Percentiles rank a stretch among this genome's conserved stretches.
Evolutionary conservation across 495 filamentous ascomycete species (phyloP).

Genomic region (Delitschia confertaspora): DNA sequence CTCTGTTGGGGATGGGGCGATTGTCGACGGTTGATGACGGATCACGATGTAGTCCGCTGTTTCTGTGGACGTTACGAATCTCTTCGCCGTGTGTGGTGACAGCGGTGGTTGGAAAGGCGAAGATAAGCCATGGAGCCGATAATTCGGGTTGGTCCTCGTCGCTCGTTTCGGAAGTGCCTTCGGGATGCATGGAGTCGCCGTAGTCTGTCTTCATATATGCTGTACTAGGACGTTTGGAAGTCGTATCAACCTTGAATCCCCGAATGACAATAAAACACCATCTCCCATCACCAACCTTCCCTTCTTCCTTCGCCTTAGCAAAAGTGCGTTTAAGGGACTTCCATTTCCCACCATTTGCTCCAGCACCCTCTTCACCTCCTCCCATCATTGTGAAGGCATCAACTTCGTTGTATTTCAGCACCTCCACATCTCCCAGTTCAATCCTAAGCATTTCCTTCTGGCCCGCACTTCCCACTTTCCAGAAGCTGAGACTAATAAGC

Average conservation of each 20-base stretch:
- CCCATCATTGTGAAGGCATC: conserved; percentile 2
- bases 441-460: conserved; percentile 3
- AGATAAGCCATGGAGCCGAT: background rate
- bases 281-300: background rate
- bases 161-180: background rate
- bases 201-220: too few species aligned
- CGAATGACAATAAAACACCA: background rate
- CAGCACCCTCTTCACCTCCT: background rate
- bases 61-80: background rate
- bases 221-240: background rate
- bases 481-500: conserved; percentile 11
- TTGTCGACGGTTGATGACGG: background rate
- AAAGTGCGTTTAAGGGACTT: background rate
- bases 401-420: conserved; percentile 4
- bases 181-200: too few species aligned
- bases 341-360: background rate
- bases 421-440: conserved; percentile 2
- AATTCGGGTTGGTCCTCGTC: background rate
- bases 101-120: background rate
- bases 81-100: background rate
- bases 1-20: background rate
- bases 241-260: background rate
- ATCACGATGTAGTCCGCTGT: background rate
- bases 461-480: background rate
- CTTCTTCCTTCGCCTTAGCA: background rate